Base-by-base conservation (phyloP, 352 stramenopile genomes). In the Pythium phragmiticola region DNA sequence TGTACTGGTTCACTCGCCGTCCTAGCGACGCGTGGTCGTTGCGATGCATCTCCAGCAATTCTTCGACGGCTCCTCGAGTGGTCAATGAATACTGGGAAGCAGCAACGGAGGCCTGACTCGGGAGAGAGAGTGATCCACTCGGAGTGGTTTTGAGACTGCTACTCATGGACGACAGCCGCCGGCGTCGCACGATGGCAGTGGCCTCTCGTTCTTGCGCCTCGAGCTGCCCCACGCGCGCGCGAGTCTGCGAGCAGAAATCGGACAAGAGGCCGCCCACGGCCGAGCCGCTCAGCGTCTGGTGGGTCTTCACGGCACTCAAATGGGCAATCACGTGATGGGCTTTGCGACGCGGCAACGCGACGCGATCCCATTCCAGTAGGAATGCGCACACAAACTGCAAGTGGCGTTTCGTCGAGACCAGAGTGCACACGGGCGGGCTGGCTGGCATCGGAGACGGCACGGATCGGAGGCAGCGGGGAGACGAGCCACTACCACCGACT, bases 371-470 rank as follows among this genome's bases (percentile, higher is more conserved):
- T 41, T 79, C 74, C 12, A 73, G 39, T 8, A 79, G 39, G 59
- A 77, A 82, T 47, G 69, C 65, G 54, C 68, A 76, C 4, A 81
- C 48, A 48, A 77, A 77, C 54, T 76, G 71, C 37, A 81, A 53
- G 1, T 81, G 70, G 2, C 71, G 72, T 54, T 81, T 76, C 12
- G 30, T 75, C 0, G 59, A 60, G 6, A 79, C 46, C 19, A 79
- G 26, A 3, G 9, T 14, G 37, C 72, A 76, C 23, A 49, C 23
- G 2, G 53, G 16, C 4, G 1, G 16, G 51, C 45, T 55, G 2
- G 50, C 34, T 28, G 17, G 21, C 14, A 7, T 21, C 41, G 14
- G 53, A 33, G 21, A 21, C 47, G 21, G 7, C 47, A 9, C 47
- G 47, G n/a, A 47, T 39, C n/a, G 36, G 28, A 6, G 21, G 28